Evolutionary conservation across 352 stramenopile species (phyloP), one percentile per base, ranked within the genome.

Genomic region (Globisporangium cylindrosporum): DNA sequence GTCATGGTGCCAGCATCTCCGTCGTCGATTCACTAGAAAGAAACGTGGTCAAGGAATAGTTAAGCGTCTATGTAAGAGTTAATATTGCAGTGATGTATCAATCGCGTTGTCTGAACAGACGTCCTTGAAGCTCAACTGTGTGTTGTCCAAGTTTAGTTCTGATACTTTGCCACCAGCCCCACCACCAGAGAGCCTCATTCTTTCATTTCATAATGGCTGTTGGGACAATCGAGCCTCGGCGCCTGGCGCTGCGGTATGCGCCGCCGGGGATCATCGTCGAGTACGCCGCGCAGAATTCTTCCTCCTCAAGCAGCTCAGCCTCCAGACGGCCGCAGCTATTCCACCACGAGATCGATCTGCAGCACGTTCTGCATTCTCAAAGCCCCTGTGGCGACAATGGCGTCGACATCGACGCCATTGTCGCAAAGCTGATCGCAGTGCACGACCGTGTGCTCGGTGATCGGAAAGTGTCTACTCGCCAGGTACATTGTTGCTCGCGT

Each of bases 331-430:
- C 43, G 43, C 72, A 81, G 71, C 72, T 91, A 3, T 91, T 81
- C 67, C 81, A 89, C 53, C 83, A 90, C 62, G 81, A 84, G 62
- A 89, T 91, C 55, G 71, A 88, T 51, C 65, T 91, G 15, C 72
- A 79, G 36, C 25, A 62, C 25, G 55, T 59, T 10, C 32, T 81
- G 4, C 32, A 24, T 34, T 12, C 38, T 12, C 34, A n/a, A 8
- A 6, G 7, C 43, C 0, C 6, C 27, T 3, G 27, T 32, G 27
- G 27, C 27, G 27, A 32, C 4, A 3, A 32, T 0, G 2, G 27
- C 27, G 27, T 32, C 27, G 3, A 73, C 8, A 62, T 85, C 20
- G 67, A 72, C 38, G 59, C 70, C 32, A 73, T 89, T 53, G 81
- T 90, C 6, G 55, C 62, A 1, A 72, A 72, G 36, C 78, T 91